Conservation (phyloP, 2,329 filamentous ascomycete genomes). For the Diplocarpon mali region DNA sequence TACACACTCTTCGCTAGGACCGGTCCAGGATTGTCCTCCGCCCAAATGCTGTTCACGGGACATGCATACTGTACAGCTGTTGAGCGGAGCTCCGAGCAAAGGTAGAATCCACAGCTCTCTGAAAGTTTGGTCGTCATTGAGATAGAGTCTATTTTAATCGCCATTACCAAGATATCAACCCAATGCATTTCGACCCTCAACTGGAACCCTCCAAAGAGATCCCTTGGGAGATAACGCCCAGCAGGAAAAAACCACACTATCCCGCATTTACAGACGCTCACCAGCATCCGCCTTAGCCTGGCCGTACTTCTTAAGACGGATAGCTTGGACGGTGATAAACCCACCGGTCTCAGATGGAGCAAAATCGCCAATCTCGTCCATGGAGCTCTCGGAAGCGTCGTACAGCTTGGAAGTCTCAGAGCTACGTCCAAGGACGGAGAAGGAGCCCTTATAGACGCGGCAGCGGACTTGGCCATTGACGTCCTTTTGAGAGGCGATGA, state of each 20-base stretch:
- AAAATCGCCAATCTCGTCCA: conserved; percentile 63
- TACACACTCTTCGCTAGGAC: too few relatives aligned
- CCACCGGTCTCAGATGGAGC: conserved; percentile 54
- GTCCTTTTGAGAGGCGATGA: conserved; percentile 46
- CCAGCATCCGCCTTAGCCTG: conserved; percentile 72
- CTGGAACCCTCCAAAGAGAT: neutral
- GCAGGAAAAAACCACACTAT: neutral
- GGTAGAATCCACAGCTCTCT: too few relatives aligned
- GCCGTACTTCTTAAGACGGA: conserved; percentile 38
- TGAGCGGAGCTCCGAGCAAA: too few relatives aligned
- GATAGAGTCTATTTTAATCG: too few relatives aligned
- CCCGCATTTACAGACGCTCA: conserved; percentile 45
- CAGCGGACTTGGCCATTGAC: conserved; percentile 53
- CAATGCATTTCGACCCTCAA: too few relatives aligned
- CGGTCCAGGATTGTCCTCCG: too few relatives aligned
- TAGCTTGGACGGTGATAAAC: conserved; percentile 35
- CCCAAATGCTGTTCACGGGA: too few relatives aligned
- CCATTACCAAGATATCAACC: too few relatives aligned
- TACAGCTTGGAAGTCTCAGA: conserved; percentile 60
- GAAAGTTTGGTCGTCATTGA: too few relatives aligned
- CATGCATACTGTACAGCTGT: too few relatives aligned
- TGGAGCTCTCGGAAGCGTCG: conserved; percentile 51
- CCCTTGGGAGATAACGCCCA: neutral
- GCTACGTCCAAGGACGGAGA: conserved; percentile 47
- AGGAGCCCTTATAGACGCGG: conserved; percentile 55